Evolutionary conservation across 768 basidiomycete species (phyloP).

Genomic region (Leccinum ochraceum): DNA sequence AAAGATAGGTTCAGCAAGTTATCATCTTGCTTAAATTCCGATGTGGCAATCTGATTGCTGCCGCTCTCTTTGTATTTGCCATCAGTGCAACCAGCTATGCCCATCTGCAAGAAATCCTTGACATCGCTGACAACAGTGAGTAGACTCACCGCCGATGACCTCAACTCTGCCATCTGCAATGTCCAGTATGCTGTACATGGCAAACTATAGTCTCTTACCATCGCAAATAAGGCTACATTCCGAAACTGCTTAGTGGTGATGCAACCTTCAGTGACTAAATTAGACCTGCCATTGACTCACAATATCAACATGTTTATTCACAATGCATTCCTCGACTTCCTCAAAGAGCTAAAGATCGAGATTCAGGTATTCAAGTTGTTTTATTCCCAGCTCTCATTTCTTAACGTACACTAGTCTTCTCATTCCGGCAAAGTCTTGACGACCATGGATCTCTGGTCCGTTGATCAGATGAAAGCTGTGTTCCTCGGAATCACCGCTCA

Average conservation of each 20-base stretch:
- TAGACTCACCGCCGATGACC: too few species aligned
- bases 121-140: too few species aligned
- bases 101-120: too few species aligned
- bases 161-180: too few species aligned
- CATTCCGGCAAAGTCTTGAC: neutral
- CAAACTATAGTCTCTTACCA: neutral
- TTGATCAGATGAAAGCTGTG: neutral
- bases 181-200: too few species aligned
- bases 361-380: neutral
- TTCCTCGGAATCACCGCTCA: neutral
- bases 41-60: too few species aligned
- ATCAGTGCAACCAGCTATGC: too few species aligned
- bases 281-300: neutral
- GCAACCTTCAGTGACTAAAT: neutral
- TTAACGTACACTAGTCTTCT: neutral
- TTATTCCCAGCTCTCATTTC: too few species aligned
- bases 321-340: neutral
- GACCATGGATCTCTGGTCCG: neutral
- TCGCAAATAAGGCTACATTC: neutral
- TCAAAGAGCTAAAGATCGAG: neutral
- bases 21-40: too few species aligned
- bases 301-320: neutral
- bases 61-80: too few species aligned
- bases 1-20: too few species aligned
- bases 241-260: neutral